phyloP scores from a whole-genome alignment of 2,329 filamentous ascomycete species.

The Paracamarosporium sp. region DNA sequence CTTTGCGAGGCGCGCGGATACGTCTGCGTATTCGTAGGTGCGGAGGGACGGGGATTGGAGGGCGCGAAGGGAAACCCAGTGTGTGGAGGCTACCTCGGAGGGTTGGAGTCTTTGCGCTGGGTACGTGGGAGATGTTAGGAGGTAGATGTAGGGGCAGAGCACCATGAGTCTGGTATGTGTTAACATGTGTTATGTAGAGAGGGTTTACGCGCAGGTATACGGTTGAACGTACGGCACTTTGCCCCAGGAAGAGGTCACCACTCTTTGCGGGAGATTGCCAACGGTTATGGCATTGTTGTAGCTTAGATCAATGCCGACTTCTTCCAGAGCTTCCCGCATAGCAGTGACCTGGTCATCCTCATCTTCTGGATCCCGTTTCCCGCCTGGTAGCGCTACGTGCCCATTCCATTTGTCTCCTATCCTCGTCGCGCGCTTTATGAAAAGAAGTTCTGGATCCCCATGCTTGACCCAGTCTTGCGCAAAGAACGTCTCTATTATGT shows the following conservation, averaged over 20 bases:
- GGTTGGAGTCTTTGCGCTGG: conserved; percentile 69
- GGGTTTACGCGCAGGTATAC: too few relatives aligned
- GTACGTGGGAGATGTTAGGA: conserved; percentile 63
- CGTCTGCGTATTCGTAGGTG: conserved; percentile 68
- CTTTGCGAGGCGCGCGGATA: conserved; percentile 66
- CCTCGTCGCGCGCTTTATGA: conserved; percentile 72
- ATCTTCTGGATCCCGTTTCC: conserved; percentile 70
- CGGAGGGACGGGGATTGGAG: conserved; percentile 67
- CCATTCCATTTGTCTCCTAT: conserved; percentile 73
- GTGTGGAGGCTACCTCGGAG: conserved; percentile 70
- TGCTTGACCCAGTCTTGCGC: conserved; percentile 68
- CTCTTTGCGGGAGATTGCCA: conserved; percentile 69
- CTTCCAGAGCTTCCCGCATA: conserved; percentile 69
- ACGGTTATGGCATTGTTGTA: conserved; percentile 55
- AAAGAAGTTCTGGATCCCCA: conserved; percentile 72
- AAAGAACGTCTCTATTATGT: conserved; percentile 65
- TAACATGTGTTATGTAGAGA: conserved; percentile 8
- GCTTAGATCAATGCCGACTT: conserved; percentile 68
- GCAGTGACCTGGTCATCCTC: conserved; percentile 67
- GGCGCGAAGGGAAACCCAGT: conserved; percentile 71
- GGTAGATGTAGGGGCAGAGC: conserved; percentile 71
- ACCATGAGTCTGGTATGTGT: conserved; percentile 65
- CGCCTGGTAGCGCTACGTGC: conserved; percentile 72
- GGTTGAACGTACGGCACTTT: conserved; percentile 65
- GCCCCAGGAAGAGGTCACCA: conserved; percentile 72